phyloP scores from a whole-genome alignment of 495 filamentous ascomycete genomes.

The Aspergillus nidulans region DNA sequence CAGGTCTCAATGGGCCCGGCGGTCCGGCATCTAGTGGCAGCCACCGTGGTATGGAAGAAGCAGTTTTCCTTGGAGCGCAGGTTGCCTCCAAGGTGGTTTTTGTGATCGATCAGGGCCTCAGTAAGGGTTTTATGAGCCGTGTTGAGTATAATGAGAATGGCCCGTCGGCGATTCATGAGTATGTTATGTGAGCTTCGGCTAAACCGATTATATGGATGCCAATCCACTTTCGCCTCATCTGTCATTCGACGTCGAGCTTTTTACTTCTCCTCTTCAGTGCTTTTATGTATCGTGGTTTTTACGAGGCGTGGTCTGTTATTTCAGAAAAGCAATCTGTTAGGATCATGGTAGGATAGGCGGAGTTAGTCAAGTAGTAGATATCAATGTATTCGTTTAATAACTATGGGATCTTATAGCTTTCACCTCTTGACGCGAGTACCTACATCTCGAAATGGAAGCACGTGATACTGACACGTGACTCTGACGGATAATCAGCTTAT shows the following conservation, averaged over 20 bases:
- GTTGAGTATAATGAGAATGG: conserved; percentile 76
- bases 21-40: conserved; percentile 22
- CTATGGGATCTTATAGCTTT: background rate
- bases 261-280: conserved; percentile 16
- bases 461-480: conserved; percentile 3
- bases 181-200: conserved; percentile 25
- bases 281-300: conserved; percentile 17
- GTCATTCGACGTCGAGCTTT: conserved; percentile 4
- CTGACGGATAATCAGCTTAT: conserved; percentile 2
- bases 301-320: conserved; percentile 16
- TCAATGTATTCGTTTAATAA: conserved; percentile 1
- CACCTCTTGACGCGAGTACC: too few species aligned
- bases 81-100: conserved; percentile 73
- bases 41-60: conserved; percentile 56
- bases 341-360: conserved; percentile 24
- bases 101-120: conserved; percentile 63
- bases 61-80: conserved; percentile 76
- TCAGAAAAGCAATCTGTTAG: conserved; percentile 21
- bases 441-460: background rate
- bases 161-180: conserved; percentile 63
- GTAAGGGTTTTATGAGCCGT: conserved; percentile 68
- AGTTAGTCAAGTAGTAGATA: conserved; percentile 20
- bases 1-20: conserved; percentile 15
- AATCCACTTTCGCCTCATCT: background rate
- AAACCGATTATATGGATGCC: background rate